Evolutionary conservation across 116 monocot species (phyloP), one percentile per base, ranked within the genome.

Genomic region (Dioscorea cayenensis): DNA sequence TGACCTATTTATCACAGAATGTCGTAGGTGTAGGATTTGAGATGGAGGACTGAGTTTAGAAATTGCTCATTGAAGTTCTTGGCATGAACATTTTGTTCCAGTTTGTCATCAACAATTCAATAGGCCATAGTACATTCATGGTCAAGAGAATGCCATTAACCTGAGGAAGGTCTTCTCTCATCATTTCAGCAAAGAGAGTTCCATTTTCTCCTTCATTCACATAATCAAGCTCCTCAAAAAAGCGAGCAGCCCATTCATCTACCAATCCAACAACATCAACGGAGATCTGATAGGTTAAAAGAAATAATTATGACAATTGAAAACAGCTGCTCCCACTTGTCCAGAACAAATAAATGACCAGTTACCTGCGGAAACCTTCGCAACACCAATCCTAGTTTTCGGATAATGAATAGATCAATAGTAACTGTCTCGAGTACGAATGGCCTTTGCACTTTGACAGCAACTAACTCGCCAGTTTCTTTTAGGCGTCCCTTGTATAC

Each of bases 181-280:
- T 85, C 94, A 99, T 84, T 82, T 94, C 99, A 75, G 99, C 94
- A 78, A 99, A 99, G 27, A 25, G 71, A 38, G 75, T 87, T 22
- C 99, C 99, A 87, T 99, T 99, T 86, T 94, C 84, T 75, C 99
- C 91, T 83, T 99, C 99, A 79, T 94, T 99, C 19, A 99, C 70
- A 89, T 99, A 99, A 81, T 99, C 99, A 78, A 99, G 99, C 76
- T 99, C 99, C 79, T 99, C 99, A 85, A 99, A 99, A 80, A 99
- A 99, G 3, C 99, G 89, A 74, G 89, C 77, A 66, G 94, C 91
- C 99, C 99, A 99, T 83, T 99, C 99, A 82, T 99, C 99, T 49
- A 99, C 99, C 79, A 99, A 82, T 17, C 99, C 99, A 91, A 99
- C 99, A 73, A 99, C 82, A 85, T 99, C 99, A 80, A 99, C 77